Base-by-base conservation (phyloP, 345 rosid species). In the Schrenkiella parvula region DNA sequence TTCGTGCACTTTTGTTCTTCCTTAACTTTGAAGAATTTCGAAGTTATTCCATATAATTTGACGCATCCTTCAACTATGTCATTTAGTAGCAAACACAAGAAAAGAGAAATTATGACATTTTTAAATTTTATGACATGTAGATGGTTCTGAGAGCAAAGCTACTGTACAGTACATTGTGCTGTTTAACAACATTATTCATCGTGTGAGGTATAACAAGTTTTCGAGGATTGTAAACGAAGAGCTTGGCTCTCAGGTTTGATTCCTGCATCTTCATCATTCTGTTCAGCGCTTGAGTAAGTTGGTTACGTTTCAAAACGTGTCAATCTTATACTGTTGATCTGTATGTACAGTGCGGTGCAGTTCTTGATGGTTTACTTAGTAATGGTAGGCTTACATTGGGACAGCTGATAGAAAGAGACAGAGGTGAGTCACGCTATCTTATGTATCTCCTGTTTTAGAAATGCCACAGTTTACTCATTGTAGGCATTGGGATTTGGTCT, bases 331-430 rank as follows among this genome's bases (percentile, higher is more conserved):
- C 51, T 28, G 14, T 28, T 48, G 18, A 34, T 77, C 54, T 62
- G 14, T 17, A 68, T 79, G 70, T 62, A 74, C 81, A 91, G 92
- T 88, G 95, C 71, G 74, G 60, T n/a, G 83, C 79, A 34, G 81
- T 93, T 65, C 50, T 88, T 60, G 82, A 88, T 74, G 97, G 85
- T 62, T 83, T 93, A 81, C 87, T 93, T 70, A 76, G 82, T 55
- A 90, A 93, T 66, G 97, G 96, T 62, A 85, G 97, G 83, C 96
- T 91, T 63, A 80, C 96, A 37, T 57, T 87, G 77, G 83, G 84
- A 41, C 93, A 91, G 73, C 85, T 91, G 68, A 66, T 79, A 70
- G 93, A 90, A 58, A 79, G 88, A 78, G 88, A 70, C 43, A 82
- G 74, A 80, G 91, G 91, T 73, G 70, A 84, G 82, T 79, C 25